Evolutionary conservation across 176 grass and related monocot species (phyloP).

Genomic region (Cymbopogon citratus): DNA sequence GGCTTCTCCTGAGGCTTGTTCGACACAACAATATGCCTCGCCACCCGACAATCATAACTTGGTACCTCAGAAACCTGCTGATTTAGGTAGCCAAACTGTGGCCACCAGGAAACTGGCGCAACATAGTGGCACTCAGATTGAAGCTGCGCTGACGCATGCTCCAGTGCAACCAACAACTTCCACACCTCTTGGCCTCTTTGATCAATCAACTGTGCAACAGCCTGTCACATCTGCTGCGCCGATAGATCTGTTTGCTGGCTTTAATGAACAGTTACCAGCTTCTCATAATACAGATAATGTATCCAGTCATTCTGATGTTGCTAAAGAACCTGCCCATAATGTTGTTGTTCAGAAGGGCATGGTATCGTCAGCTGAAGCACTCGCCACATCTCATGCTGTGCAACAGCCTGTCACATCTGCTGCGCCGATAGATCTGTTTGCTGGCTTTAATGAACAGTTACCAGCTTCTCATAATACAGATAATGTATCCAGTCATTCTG

Average conservation of each 20-base stretch:
- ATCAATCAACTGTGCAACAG: slow-evolving; percentile 40
- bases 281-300: slow-evolving; percentile 15
- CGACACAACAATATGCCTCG: slow-evolving; percentile 30
- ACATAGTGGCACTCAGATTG: slow-evolving; percentile 5
- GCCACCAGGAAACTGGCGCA: slow-evolving; percentile 5
- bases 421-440: slow-evolving; percentile 55
- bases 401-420: slow-evolving; percentile 24
- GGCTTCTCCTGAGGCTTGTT: slow-evolving; percentile 36
- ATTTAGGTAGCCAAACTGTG: slow-evolving; percentile 25
- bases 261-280: slow-evolving; percentile 45
- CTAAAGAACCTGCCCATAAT: slow-evolving; percentile 27
- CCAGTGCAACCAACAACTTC: slow-evolving; percentile 11
- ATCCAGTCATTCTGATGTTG: slow-evolving; percentile 27
- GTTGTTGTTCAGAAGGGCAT: slow-evolving; percentile 27
- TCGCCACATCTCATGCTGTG: slow-evolving; percentile 24
- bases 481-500: slow-evolving; percentile 24
- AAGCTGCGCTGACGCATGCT: background rate
- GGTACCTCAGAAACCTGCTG: background rate
- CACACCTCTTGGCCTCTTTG: slow-evolving; percentile 36
- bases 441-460: slow-evolving; percentile 53
- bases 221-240: slow-evolving; percentile 14
- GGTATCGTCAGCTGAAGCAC: slow-evolving; percentile 23
- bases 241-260: slow-evolving; percentile 65
- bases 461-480: slow-evolving; percentile 20
- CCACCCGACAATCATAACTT: slow-evolving; percentile 3